phyloP scores from a whole-genome alignment of 345 rosid species.

The Passiflora organensis region DNA sequence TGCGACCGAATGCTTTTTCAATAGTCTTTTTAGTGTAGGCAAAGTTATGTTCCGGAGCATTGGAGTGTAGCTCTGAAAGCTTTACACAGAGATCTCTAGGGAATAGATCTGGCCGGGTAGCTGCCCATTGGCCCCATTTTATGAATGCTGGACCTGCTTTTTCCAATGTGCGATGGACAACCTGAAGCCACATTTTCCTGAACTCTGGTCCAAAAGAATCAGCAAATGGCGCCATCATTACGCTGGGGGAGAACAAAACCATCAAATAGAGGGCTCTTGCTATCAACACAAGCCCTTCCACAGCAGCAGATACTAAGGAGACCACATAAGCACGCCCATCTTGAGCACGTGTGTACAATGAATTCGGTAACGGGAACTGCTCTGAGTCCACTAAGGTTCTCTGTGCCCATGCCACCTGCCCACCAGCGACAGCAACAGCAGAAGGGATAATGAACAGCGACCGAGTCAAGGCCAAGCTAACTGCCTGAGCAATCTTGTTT shows the following conservation, averaged over 20 bases:
- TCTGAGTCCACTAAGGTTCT: slow-evolving; percentile 35
- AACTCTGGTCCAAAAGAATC: slow-evolving; percentile 49
- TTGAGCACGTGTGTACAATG: slow-evolving; percentile 52
- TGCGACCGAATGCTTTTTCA: slow-evolving; percentile 89
- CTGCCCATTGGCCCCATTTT: slow-evolving; percentile 99
- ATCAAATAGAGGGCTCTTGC: slow-evolving; percentile 70
- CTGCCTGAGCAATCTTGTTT: slow-evolving; percentile 65
- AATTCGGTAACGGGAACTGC: slow-evolving; percentile 39
- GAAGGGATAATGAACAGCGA: slow-evolving; percentile 59
- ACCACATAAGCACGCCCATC: slow-evolving; percentile 55
- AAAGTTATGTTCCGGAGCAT: slow-evolving; percentile 92
- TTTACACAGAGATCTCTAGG: slow-evolving; percentile 79
- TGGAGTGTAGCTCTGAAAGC: slow-evolving; percentile 84
- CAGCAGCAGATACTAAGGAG: slow-evolving; percentile 33
- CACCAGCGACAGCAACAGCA: slow-evolving; percentile 48
- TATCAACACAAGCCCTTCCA: slow-evolving; percentile 53
- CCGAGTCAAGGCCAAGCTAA: slow-evolving; percentile 65
- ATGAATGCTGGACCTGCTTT: slow-evolving; percentile 96
- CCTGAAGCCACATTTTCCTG: slow-evolving; percentile 58
- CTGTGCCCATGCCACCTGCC: slow-evolving; percentile 60
- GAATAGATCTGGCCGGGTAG: slow-evolving; percentile 93
- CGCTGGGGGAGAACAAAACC: slow-evolving; percentile 67
- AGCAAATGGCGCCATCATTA: slow-evolving; percentile 71
- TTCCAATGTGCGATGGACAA: slow-evolving; percentile 73
- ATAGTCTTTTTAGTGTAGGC: slow-evolving; percentile 69